Evolutionary conservation across 495 filamentous ascomycete species (phyloP).

Genomic region (Penicillium taxi): DNA sequence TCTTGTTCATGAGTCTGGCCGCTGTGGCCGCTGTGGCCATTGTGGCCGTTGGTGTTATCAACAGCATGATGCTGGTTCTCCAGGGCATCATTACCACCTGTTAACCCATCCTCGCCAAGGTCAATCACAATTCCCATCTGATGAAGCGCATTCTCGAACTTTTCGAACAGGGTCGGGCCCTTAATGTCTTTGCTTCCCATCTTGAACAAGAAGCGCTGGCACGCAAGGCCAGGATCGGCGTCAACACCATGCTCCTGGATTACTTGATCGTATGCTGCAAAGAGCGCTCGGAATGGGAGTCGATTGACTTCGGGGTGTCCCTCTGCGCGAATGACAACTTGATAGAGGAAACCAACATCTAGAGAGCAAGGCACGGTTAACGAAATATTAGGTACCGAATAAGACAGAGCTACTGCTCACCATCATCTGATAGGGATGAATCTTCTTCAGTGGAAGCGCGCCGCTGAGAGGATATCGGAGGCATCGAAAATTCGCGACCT

Average conservation of each 20-base stretch:
- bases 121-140: constrained; percentile 62
- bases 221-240: constrained; percentile 62
- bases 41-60: constrained; percentile 17
- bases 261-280: constrained; percentile 67
- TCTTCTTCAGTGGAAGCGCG: constrained; percentile 44
- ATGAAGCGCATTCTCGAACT: constrained; percentile 56
- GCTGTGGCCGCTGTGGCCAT: no score
- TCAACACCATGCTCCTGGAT: constrained; percentile 59
- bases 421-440: constrained; percentile 54
- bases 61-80: constrained; percentile 18
- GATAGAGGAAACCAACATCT: constrained; percentile 75
- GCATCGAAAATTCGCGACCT: constrained; percentile 52
- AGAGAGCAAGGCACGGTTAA: background rate
- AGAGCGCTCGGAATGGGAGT: constrained; percentile 69
- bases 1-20: constrained; percentile 13
- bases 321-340: constrained; percentile 67
- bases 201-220: constrained; percentile 71
- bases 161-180: constrained; percentile 50
- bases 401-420: constrained; percentile 22
- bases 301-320: constrained; percentile 52
- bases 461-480: constrained; percentile 45
- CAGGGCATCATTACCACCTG: constrained; percentile 19
- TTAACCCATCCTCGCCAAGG: constrained; percentile 35
- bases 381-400: background rate
- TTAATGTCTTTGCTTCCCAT: constrained; percentile 53